Evolutionary conservation across 306 rosid species (phyloP), one percentile per base, ranked within the genome.

Genomic region (Gastrolobium bilobum): DNA sequence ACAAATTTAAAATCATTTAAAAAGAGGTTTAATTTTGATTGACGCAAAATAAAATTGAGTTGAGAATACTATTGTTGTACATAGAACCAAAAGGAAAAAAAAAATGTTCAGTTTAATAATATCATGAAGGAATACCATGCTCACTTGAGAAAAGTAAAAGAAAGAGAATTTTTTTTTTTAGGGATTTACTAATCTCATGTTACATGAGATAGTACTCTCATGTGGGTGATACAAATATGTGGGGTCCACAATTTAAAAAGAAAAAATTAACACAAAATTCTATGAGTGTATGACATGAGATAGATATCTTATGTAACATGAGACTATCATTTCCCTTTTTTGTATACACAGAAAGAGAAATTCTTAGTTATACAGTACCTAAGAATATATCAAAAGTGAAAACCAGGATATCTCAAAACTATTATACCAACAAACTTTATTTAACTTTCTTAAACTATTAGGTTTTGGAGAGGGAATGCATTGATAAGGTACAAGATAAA

Each of bases 391-490:
- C 26, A 20, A 20, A 20, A 20, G 50, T 4, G 8, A 64, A 42
- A 20, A n/a, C 5, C 35, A 11, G 14, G 0, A 20, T 2, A 26
- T 30, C 14, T 33, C 40, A 58, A 61, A 61, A 61, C 11, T 5
- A n/a, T 6, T 63, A n/a, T 35, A 37, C 47, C 7, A 59, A 59
- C 37, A 38, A 38, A 7, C 1, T 35, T 11, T 0, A 37, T 38
- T 29, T 13, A 68, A 33, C 42, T 72, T 57, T 14, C 78, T 73
- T 73, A 57, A 42, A 6, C 78, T 31, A 56, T 43, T 57, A 68
- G 68, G 50, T 68, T 67, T 7, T 8, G 33, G 38, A 13, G 33
- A 39, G 9, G 59, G 30, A 1, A 8, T 30, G 68, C 47, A 71
- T 52, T 35, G 14, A 51, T n/a, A 48, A 37, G 10, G 10, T 65